A percentile compares a stretch with the other conserved stretches of the same genome.
Evolutionary conservation across 768 basidiomycete genomes (phyloP).

Genomic region (Termitomyces sp.): DNA sequence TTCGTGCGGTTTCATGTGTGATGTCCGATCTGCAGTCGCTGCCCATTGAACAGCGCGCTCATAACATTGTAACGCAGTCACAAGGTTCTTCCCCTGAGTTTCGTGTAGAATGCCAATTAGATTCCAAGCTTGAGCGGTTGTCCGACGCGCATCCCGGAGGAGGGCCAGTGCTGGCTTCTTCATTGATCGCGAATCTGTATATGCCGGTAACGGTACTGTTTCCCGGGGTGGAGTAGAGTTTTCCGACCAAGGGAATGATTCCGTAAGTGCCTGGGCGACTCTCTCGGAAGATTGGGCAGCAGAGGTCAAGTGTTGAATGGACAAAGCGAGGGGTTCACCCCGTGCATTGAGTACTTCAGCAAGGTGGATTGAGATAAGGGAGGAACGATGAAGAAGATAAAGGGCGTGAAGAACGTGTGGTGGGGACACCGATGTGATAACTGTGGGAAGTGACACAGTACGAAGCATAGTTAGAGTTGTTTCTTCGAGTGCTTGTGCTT

Average conservation of each 20-base stretch:
- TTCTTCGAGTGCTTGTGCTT: constrained; percentile 56
- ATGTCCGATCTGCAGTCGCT: constrained; percentile 34
- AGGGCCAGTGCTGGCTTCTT: constrained; percentile 49
- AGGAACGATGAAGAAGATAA: constrained; percentile 66
- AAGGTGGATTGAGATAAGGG: constrained; percentile 67
- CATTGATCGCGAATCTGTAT: constrained; percentile 44
- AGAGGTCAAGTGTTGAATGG: constrained; percentile 49
- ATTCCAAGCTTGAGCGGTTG: constrained; percentile 73
- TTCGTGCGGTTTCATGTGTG: constrained; percentile 39
- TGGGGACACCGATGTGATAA: constrained; percentile 38
- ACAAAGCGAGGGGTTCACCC: constrained; percentile 31
- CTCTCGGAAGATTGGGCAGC: constrained; percentile 68
- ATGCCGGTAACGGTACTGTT: constrained; percentile 35
- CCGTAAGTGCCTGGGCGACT: constrained; percentile 50
- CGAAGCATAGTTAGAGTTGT: constrained; percentile 49
- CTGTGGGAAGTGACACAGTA: constrained; percentile 42
- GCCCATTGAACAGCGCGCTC: constrained; percentile 69
- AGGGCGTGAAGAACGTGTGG: constrained; percentile 59
- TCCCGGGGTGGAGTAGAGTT: constrained; percentile 23
- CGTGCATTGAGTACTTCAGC: constrained; percentile 66
- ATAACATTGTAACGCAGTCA: constrained; percentile 53
- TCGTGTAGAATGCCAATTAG: constrained; percentile 66
- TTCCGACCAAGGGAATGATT: constrained; percentile 28
- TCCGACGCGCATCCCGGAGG: constrained; percentile 63
- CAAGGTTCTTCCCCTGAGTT: constrained; percentile 27